Evolutionary conservation across 768 basidiomycete species (phyloP), one percentile per base, ranked within the genome.

Genomic region (Boletus rubescentipes): DNA sequence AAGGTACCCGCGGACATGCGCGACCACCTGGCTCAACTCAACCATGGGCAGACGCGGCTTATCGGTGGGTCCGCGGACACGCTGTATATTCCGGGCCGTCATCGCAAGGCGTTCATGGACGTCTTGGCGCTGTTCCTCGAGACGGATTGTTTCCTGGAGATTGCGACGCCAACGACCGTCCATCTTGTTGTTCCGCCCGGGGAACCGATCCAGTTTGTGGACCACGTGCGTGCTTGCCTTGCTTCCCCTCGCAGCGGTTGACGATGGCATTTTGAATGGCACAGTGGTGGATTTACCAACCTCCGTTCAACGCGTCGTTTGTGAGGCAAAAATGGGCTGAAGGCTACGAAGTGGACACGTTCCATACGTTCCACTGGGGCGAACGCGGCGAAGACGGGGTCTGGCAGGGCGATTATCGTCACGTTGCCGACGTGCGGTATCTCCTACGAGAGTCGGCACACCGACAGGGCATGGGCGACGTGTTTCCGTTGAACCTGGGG

Each of bases 331-430:
- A 76, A 49, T 80, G 80, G 80, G 61, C 58, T 0, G 64, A 73
- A 50, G 79, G 78, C 2, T 72, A 65, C 49, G 79, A 79, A 50
- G 79, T 81, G 16, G 80, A 79, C 53, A 76, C 79, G 9, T 79
- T 80, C 60, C 79, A 80, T 54, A 72, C 76, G 0, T 80, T 79
- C 53, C 76, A 78, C 57, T 80, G 79, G 79, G 77, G 75, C 10
- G 77, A 78, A 46, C 68, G 51, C 7, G 67, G 56, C 5, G 61
- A 46, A 4, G 66, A 74, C 29, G 73, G 72, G 3, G 46, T 60
- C 29, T 78, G 77, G 75, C 62, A 52, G 49, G 73, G 64, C 0
- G 63, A 73, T 40, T 67, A 68, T 29, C 53, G 59, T 31, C 69
- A 73, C 35, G 68, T 78, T 26, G 58, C 53, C 36, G 77, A 77